phyloP scores from a whole-genome alignment of 495 filamentous ascomycete genomes.

The Aspergillus nidulans region DNA sequence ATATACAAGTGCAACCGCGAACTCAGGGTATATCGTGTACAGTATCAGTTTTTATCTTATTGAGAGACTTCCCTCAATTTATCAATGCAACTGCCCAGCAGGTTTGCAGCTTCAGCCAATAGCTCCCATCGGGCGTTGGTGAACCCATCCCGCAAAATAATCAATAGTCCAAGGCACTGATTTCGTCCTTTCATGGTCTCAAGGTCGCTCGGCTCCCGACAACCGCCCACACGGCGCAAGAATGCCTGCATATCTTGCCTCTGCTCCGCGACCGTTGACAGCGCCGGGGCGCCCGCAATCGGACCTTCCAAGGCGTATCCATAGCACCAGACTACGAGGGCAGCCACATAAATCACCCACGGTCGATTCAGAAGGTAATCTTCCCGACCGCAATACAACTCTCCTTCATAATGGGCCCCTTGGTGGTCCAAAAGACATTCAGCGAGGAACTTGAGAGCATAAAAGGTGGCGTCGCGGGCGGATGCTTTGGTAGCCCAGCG shows the following conservation, averaged over 20 bases:
- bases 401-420: slow-evolving; percentile 23
- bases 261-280: slow-evolving; percentile 58
- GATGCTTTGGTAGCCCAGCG: slow-evolving; percentile 89
- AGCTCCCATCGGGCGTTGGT: slow-evolving; percentile 84
- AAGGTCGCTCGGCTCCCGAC: slow-evolving; percentile 78
- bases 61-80: slow-evolving; percentile 38
- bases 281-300: slow-evolving; percentile 47
- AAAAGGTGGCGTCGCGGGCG: slow-evolving; percentile 89
- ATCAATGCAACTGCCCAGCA: slow-evolving; percentile 75
- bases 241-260: slow-evolving; percentile 76
- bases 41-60: neutral
- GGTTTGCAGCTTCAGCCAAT: slow-evolving; percentile 74
- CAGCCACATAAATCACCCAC: slow-evolving; percentile 96
- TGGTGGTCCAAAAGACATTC: slow-evolving; percentile 64
- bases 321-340: slow-evolving; percentile 91
- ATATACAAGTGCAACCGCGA: slow-evolving; percentile 5
- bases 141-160: slow-evolving; percentile 80
- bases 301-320: slow-evolving; percentile 88
- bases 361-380: slow-evolving; percentile 89
- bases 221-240: slow-evolving; percentile 65
- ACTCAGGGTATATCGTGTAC: slow-evolving; percentile 3
- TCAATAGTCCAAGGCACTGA: slow-evolving; percentile 73
- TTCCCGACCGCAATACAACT: slow-evolving; percentile 72
- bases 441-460: slow-evolving; percentile 81
- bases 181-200: slow-evolving; percentile 72